Percentiles rank a stretch among this genome's conserved stretches.
phyloP scores from a whole-genome alignment of 768 basidiomycete species.

The Tylopilus cervinicoccineus region DNA sequence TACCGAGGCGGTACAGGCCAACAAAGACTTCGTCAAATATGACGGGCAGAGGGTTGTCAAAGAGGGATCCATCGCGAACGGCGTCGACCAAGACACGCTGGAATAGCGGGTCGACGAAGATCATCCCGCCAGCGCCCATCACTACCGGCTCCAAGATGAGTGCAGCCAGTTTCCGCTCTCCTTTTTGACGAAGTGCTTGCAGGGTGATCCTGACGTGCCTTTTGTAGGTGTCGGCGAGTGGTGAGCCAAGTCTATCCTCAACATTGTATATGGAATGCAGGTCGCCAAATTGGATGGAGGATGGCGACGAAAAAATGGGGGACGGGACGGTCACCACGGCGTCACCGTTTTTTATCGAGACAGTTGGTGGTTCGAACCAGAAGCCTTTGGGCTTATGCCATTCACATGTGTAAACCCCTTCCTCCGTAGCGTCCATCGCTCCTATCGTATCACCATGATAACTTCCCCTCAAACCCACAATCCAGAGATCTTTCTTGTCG shows the following conservation, averaged over 20 bases:
- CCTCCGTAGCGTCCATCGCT: constrained; percentile 92
- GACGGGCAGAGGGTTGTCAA: constrained; percentile 65
- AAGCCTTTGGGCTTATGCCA: constrained; percentile 92
- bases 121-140: constrained; percentile 96
- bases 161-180: constrained; percentile 53
- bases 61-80: constrained; percentile 50
- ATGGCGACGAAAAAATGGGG: constrained; percentile 34
- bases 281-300: constrained; percentile 32
- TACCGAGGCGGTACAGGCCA: constrained; percentile 84
- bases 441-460: constrained; percentile 99
- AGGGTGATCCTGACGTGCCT: constrained; percentile 53
- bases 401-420: constrained; percentile 90
- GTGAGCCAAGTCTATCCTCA: constrained; percentile 48
- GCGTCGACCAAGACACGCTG: constrained; percentile 83
- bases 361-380: constrained; percentile 89
- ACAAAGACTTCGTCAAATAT: constrained; percentile 97
- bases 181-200: constrained; percentile 38
- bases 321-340: constrained; percentile 52
- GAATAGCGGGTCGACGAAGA: constrained; percentile 96
- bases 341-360: constrained; percentile 62
- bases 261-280: constrained; percentile 71
- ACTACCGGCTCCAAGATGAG: constrained; percentile 88
- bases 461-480: constrained; percentile 85
- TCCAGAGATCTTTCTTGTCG: constrained; percentile 55
- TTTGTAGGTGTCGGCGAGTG: constrained; percentile 63